Evolutionary conservation across 2,329 filamentous ascomycete genomes (phyloP).

Genomic region (Pseudogymnoascus sp.): DNA sequence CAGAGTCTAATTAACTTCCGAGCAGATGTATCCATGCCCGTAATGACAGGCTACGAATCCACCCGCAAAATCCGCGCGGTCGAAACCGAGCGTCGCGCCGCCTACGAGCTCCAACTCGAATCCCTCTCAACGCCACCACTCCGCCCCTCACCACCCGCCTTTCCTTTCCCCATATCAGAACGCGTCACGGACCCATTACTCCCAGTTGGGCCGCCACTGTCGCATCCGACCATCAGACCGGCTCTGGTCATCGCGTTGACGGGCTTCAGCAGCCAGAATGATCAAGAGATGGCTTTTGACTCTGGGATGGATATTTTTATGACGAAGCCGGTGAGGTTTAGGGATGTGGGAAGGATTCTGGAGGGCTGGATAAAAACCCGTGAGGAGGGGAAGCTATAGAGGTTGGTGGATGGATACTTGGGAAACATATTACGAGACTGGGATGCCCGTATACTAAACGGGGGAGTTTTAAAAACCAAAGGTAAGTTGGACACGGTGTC

Average conservation of each 20-base stretch:
- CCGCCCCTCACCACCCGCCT: slow-evolving; percentile 5
- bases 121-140: slow-evolving; percentile 11
- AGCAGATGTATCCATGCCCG: slow-evolving; percentile 45
- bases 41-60: slow-evolving; percentile 41
- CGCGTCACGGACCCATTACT: background rate
- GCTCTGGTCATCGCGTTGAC: slow-evolving; percentile 44
- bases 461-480: background rate
- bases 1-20: slow-evolving; percentile 15
- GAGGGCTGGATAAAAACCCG: slow-evolving; percentile 15
- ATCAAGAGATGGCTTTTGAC: slow-evolving; percentile 39
- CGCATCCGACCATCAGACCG: slow-evolving; percentile 12
- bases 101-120: slow-evolving; percentile 17
- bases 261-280: slow-evolving; percentile 39
- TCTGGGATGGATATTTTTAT: slow-evolving; percentile 46
- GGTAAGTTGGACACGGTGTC: background rate
- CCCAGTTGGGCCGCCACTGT: slow-evolving; percentile 26
- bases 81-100: slow-evolving; percentile 29
- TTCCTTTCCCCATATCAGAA: slow-evolving; percentile 6
- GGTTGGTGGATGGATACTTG: background rate
- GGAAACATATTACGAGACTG: background rate
- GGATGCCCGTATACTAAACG: background rate
- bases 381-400: background rate
- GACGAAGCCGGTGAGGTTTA: slow-evolving; percentile 38
- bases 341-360: slow-evolving; percentile 18
- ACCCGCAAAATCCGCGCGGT: slow-evolving; percentile 40